Conservation (phyloP, 2,329 filamentous ascomycete genomes). For the Alternaria rosae region DNA sequence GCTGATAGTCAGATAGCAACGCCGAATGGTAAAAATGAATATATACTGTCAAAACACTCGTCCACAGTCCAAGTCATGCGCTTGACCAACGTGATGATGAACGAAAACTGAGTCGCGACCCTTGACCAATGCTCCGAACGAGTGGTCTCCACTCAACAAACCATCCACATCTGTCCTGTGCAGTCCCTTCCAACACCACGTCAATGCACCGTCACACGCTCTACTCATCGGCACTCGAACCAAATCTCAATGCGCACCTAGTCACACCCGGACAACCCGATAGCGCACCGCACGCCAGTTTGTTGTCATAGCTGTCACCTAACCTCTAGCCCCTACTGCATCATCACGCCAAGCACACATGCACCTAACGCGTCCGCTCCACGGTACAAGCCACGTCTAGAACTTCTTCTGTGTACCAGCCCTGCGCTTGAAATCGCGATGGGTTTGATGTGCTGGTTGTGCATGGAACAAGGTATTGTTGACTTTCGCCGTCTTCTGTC, state of each 20-base stretch:
- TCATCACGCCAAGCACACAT: neutral
- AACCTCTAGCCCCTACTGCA: neutral
- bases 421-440: neutral
- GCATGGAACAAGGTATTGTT: neutral
- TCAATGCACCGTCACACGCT: neutral
- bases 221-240: neutral
- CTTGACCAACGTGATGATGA: neutral
- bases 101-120: neutral
- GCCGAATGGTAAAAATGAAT: neutral
- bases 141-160: too few species aligned
- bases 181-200: neutral
- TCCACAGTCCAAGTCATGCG: neutral
- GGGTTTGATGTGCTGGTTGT: neutral
- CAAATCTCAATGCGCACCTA: neutral
- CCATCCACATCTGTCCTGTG: too few species aligned
- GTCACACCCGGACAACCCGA: neutral
- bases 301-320: constrained; percentile 1
- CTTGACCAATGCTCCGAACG: neutral
- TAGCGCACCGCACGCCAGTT: neutral
- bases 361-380: neutral
- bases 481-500: neutral
- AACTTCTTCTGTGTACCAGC: neutral
- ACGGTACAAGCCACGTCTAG: neutral
- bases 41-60: neutral
- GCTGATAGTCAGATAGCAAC: neutral